A percentile compares a stretch with the other conserved stretches of the same genome.
Evolutionary conservation across 1,139 yeast species (phyloP).

Genomic region (Candida pseudoviswanathii): DNA sequence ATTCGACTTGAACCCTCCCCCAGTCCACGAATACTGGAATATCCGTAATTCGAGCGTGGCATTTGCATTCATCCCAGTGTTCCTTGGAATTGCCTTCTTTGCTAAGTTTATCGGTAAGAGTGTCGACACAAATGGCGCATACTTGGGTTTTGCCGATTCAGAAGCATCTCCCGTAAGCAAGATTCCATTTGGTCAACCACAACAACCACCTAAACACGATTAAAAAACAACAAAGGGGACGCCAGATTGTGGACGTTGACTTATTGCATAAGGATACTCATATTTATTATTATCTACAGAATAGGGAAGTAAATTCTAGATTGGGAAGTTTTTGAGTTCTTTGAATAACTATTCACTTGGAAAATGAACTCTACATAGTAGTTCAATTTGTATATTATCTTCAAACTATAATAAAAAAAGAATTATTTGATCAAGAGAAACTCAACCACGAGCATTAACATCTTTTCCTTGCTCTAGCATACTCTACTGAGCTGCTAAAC

Average conservation of each 20-base stretch:
- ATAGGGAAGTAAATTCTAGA: too few species aligned
- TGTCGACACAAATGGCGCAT: constrained; percentile 35
- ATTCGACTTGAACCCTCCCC: constrained; percentile 50
- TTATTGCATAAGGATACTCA: background rate
- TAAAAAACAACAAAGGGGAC: background rate
- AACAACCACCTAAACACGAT: constrained; percentile 18
- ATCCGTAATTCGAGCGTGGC: constrained; percentile 39
- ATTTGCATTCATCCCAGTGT: constrained; percentile 43
- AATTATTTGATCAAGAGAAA: background rate
- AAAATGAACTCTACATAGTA: background rate
- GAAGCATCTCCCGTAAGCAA: constrained; percentile 43
- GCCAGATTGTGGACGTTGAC: background rate
- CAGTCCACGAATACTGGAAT: constrained; percentile 52
- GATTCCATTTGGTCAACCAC: constrained; percentile 42
- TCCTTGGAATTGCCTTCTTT: constrained; percentile 36
- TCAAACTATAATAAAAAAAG: background rate
- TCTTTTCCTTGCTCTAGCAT: background rate
- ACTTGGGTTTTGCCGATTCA: constrained; percentile 37
- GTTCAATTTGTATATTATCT: constrained; percentile 4
- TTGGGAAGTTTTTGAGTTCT: background rate
- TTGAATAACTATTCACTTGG: background rate
- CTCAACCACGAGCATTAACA: too few species aligned
- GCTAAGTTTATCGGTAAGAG: constrained; percentile 35
- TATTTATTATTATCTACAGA: background rate
- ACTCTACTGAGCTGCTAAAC: background rate